Conservation (phyloP, 352 stramenopile genomes). For the Blastocystis sp. region DNA sequence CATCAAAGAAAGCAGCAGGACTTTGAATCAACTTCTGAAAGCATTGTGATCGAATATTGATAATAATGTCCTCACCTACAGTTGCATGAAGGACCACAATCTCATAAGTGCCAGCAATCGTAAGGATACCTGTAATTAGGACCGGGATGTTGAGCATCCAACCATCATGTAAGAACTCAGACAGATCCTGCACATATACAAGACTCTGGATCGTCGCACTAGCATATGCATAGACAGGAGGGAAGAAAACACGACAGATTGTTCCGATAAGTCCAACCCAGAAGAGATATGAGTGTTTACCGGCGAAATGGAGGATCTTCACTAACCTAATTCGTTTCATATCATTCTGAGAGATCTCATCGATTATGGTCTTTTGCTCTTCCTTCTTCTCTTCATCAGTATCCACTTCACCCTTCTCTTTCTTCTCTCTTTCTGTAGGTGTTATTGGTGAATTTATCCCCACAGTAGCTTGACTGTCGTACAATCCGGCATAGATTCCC, state of each 20-base stretch:
- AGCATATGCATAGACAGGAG: not conserved
- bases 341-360: not conserved
- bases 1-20: slow-evolving; percentile 37
- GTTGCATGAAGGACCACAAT: not conserved
- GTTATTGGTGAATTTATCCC: not conserved
- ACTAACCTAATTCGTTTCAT: not conserved
- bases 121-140: not conserved
- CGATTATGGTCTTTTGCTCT: too few relatives aligned
- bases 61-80: not conserved
- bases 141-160: slow-evolving; percentile 15
- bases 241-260: not conserved
- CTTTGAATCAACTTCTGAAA: not conserved
- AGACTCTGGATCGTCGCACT: not conserved
- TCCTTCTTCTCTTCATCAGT: not conserved
- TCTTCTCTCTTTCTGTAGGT: not conserved
- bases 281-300: not conserved
- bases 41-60: not conserved
- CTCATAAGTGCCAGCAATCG: not conserved
- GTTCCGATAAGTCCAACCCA: slow-evolving; percentile 25
- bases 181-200: not conserved
- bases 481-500: slow-evolving; percentile 77
- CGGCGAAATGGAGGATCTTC: not conserved
- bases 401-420: not conserved
- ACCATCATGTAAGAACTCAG: not conserved
- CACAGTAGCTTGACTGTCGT: slow-evolving; percentile 64